These are phyloP conservation scores for Fusarium staphyleae DNA, from an alignment of 2,329 filamentous ascomycete species.

Conservation along the genomic window DNA sequence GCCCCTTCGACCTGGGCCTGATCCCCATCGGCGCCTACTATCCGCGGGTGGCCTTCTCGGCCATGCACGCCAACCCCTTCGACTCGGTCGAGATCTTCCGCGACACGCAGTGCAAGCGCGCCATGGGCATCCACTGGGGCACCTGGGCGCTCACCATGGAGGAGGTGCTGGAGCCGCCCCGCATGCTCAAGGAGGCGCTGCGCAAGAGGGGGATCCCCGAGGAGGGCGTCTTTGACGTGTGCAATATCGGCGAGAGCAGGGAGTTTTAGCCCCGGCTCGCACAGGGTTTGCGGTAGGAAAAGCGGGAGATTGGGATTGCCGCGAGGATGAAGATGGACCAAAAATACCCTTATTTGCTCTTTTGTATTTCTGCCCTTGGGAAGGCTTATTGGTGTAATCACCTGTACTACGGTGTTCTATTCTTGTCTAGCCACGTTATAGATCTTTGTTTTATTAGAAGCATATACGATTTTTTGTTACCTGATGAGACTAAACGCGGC, in stretches of 20 bases:
- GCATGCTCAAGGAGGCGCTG: conserved; percentile 74
- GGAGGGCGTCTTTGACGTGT: conserved; percentile 79
- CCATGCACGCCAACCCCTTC: conserved; percentile 85
- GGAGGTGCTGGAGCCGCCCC: conserved; percentile 83
- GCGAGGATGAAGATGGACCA: not conserved
- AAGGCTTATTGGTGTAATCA: not conserved
- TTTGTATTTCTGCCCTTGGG: conserved; percentile 1
- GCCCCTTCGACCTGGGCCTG: conserved; percentile 88
- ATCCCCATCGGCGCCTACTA: conserved; percentile 94
- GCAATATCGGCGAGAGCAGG: conserved; percentile 82
- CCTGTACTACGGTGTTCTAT: not conserved
- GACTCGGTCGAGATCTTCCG: conserved; percentile 90
- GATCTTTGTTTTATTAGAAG: conserved; percentile 10
- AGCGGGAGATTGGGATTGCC: not conserved
- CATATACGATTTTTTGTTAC: conserved; percentile 1
- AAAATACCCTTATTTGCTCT: conserved; percentile 28
- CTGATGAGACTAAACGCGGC: not conserved
- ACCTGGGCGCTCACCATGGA: conserved; percentile 88
- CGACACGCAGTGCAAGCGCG: conserved; percentile 79
- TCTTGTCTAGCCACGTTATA: not conserved
- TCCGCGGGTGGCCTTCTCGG: conserved; percentile 74
- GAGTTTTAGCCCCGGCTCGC: conserved; percentile 63
- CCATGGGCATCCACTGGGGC: conserved; percentile 93
- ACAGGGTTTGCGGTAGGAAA: not conserved
- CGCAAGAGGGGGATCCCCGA: conserved; percentile 70